Evolutionary conservation across 495 filamentous ascomycete genomes (phyloP).

Genomic region (Penicillium goetzii): DNA sequence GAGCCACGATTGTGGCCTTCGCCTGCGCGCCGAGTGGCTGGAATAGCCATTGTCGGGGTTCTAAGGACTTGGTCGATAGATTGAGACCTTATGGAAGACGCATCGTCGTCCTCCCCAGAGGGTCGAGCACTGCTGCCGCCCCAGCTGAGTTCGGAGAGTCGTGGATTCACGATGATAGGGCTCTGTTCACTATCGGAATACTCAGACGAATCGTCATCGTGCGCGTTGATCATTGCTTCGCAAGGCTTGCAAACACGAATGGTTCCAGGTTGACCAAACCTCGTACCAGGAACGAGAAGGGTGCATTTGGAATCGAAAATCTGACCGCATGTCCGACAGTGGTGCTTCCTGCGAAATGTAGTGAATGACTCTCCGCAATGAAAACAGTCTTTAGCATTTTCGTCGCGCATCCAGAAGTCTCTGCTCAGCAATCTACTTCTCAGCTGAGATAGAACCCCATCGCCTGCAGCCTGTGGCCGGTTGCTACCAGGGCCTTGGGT

Average conservation of each 20-base stretch:
- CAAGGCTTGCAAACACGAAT: slow-evolving; percentile 96
- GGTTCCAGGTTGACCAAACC: slow-evolving; percentile 84
- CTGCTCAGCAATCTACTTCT: slow-evolving; percentile 84
- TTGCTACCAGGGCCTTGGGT: slow-evolving; percentile 26
- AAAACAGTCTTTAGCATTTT: slow-evolving; percentile 97
- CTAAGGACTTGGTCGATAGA: slow-evolving; percentile 51
- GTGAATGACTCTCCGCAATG: slow-evolving; percentile 86
- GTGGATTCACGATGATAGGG: slow-evolving; percentile 45
- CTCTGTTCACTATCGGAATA: slow-evolving; percentile 76
- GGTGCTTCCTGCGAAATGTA: slow-evolving; percentile 94
- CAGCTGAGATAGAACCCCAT: slow-evolving; percentile 54
- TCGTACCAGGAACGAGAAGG: slow-evolving; percentile 77
- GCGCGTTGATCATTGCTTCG: slow-evolving; percentile 85
- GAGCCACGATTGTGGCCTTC: slow-evolving; percentile 82
- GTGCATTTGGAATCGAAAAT: slow-evolving; percentile 99
- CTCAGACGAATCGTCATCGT: slow-evolving; percentile 88
- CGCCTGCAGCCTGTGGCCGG: slow-evolving; percentile 26
- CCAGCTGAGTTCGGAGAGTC: slow-evolving; percentile 41
- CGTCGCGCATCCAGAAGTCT: slow-evolving; percentile 99
- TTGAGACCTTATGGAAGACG: slow-evolving; percentile 50
- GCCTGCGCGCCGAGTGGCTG: slow-evolving; percentile 80
- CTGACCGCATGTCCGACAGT: slow-evolving; percentile 89
- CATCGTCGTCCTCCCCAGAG: slow-evolving; percentile 47
- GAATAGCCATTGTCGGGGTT: slow-evolving; percentile 78
- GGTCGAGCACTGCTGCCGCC: slow-evolving; percentile 32